Percentiles rank a stretch among this genome's conserved stretches.
phyloP scores from a whole-genome alignment of 352 stramenopile genomes.

The Pythium dissimile region DNA sequence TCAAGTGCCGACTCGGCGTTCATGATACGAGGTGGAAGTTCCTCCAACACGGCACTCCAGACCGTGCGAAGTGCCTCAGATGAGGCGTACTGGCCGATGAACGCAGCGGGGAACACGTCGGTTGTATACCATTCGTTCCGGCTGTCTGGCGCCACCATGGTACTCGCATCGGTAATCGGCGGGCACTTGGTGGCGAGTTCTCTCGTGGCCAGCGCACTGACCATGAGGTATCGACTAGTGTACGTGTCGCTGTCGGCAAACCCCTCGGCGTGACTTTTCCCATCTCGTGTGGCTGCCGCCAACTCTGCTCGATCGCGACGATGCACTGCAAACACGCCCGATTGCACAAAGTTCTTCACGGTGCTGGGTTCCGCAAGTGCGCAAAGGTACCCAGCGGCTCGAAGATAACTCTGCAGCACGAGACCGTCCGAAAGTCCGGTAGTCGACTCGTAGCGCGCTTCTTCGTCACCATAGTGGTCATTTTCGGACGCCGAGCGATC shows the following conservation, averaged over 20 bases:
- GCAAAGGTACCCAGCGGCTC: conserved; percentile 69
- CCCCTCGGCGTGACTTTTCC: not conserved
- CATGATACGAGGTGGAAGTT: conserved; percentile 56
- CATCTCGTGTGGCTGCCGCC: not conserved
- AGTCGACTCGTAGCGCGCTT: conserved; percentile 38
- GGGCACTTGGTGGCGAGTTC: conserved; percentile 63
- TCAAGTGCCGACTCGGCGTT: conserved; percentile 50
- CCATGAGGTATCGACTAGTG: conserved; percentile 61
- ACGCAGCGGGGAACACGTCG: conserved; percentile 68
- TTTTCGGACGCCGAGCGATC: conserved; percentile 61
- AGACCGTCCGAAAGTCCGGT: conserved; percentile 47
- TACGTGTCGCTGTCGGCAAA: conserved; percentile 25
- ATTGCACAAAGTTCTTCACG: conserved; percentile 55
- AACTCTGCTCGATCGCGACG: conserved; percentile 6
- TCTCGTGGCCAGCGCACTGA: conserved; percentile 66
- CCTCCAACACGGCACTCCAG: conserved; percentile 62
- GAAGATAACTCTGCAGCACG: conserved; percentile 69
- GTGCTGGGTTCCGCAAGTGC: conserved; percentile 43
- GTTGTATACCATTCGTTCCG: conserved; percentile 62
- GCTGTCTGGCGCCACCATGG: conserved; percentile 34
- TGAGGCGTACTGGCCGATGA: conserved; percentile 66
- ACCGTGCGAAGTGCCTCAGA: conserved; percentile 38
- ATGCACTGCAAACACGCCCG: conserved; percentile 61
- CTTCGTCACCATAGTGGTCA: conserved; percentile 65
- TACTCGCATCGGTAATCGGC: conserved; percentile 34